A percentile compares a stretch with the other conserved stretches of the same genome.
Conservation (phyloP, 2,329 filamentous ascomycete genomes). For the Cladosporium sp. region DNA sequence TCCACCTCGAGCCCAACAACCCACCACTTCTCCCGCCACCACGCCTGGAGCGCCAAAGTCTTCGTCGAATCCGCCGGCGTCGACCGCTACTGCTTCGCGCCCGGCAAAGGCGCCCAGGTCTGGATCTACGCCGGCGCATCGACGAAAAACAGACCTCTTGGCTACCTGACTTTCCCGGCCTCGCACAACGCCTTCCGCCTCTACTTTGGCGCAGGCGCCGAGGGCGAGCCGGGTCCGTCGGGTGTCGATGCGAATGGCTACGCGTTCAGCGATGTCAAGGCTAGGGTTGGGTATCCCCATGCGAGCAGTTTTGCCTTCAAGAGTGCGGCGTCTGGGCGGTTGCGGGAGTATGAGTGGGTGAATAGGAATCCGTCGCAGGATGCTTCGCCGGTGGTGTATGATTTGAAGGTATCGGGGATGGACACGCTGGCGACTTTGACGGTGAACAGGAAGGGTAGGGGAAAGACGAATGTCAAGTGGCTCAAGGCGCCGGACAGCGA, state of each 20-base stretch:
- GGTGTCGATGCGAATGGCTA: constrained; percentile 5
- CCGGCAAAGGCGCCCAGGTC: constrained; percentile 1
- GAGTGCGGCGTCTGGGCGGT: not conserved
- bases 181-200: constrained; percentile 5
- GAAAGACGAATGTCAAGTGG: not conserved
- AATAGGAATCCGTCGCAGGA: not conserved
- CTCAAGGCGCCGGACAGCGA: constrained; percentile 1
- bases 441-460: constrained; percentile 1
- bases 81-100: constrained; percentile 5
- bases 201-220: constrained; percentile 5
- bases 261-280: constrained; percentile 7
- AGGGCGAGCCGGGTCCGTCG: not conserved
- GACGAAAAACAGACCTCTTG: not conserved
- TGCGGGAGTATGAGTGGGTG: constrained; percentile 4
- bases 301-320: constrained; percentile 3
- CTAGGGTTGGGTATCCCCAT: constrained; percentile 2
- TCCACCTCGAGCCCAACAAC: not conserved
- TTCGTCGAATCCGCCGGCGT: constrained; percentile 3
- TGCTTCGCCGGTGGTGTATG: not conserved
- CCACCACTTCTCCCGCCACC: constrained; percentile 2
- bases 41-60: constrained; percentile 6
- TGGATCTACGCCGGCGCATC: constrained; percentile 8
- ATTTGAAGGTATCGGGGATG: not conserved
- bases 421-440: not conserved
- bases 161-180: constrained; percentile 2